Evolutionary conservation across 2,329 filamentous ascomycete genomes (phyloP).

Genomic region (Thielaviopsis euricoi): DNA sequence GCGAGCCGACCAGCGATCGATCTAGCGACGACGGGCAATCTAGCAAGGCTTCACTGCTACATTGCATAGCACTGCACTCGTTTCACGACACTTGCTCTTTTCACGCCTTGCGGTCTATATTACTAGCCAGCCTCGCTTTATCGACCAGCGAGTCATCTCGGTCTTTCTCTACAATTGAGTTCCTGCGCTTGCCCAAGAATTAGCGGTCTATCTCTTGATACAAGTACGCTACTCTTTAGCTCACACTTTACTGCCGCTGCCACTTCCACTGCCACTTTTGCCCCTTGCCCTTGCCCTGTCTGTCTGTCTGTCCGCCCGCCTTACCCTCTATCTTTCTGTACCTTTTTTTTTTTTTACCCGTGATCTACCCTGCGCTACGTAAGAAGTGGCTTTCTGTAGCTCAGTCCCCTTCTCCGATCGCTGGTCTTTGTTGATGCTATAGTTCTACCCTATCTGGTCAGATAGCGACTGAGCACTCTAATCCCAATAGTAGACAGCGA

Average conservation of each 20-base stretch:
- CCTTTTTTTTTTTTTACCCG: not conserved
- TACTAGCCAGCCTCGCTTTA: not conserved
- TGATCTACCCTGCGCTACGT: not conserved
- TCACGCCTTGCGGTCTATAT: not conserved
- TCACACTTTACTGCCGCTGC: not conserved
- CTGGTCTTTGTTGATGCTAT: too few relatives aligned
- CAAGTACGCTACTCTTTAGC: not conserved
- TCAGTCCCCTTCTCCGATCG: too few relatives aligned
- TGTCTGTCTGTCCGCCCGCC: not conserved
- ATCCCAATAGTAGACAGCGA: too few relatives aligned
- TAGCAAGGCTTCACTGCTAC: not conserved
- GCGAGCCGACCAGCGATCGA: not conserved
- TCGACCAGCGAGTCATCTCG: not conserved
- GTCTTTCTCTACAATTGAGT: too few relatives aligned
- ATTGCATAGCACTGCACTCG: not conserved
- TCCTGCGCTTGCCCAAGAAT: too few relatives aligned
- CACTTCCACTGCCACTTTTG: not conserved
- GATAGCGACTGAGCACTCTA: too few relatives aligned
- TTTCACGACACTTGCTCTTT: not conserved
- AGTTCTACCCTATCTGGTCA: too few relatives aligned
- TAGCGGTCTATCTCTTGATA: too few relatives aligned
- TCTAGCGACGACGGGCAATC: not conserved
- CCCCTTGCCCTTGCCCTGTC: not conserved
- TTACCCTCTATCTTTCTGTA: not conserved
- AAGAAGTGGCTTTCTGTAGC: too few relatives aligned